Percentiles rank a stretch among this genome's conserved stretches.
phyloP scores from a whole-genome alignment of 148 eudicot species.

The Fagopyrum tataricum region DNA sequence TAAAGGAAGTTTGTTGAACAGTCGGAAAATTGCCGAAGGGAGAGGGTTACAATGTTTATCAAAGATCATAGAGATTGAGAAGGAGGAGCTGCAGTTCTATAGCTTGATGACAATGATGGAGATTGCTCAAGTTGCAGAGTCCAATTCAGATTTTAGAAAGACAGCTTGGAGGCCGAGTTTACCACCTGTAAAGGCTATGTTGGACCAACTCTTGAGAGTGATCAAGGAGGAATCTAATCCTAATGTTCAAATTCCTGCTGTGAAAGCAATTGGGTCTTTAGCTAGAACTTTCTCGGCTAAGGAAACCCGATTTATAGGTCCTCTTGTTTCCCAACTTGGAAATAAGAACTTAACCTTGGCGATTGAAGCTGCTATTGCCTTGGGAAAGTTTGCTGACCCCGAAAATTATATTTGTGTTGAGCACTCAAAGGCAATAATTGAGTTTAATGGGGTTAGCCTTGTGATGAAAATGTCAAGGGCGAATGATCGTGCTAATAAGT shows the following conservation, averaged over 20 bases:
- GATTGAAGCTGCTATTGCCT: conserved; percentile 53
- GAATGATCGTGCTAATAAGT: conserved; percentile 34
- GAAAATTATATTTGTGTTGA: conserved; percentile 54
- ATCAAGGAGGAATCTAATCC: conserved; percentile 37
- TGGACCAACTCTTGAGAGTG: conserved; percentile 66
- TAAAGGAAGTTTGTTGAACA: conserved; percentile 46
- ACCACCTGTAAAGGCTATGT: conserved; percentile 51
- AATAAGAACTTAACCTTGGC: conserved; percentile 35
- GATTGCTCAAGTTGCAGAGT: conserved; percentile 62
- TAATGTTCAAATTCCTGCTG: conserved; percentile 36
- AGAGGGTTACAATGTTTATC: conserved; percentile 64
- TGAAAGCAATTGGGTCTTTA: conserved; percentile 59
- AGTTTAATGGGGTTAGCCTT: conserved; percentile 47
- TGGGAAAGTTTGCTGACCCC: conserved; percentile 46
- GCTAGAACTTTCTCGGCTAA: conserved; percentile 64
- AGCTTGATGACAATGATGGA: conserved; percentile 71
- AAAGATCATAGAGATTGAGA: conserved; percentile 57
- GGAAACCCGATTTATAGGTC: conserved; percentile 52
- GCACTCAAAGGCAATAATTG: conserved; percentile 63
- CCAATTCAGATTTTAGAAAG: conserved; percentile 51
- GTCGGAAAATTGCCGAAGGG: conserved; percentile 72
- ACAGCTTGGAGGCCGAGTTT: conserved; percentile 67
- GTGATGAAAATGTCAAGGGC: conserved; percentile 43
- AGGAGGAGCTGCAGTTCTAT: conserved; percentile 48
- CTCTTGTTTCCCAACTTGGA: conserved; percentile 52